These are phyloP conservation scores for Casuarina glauca DNA, from an alignment of 306 rosid species.

Conservation along the genomic window DNA sequence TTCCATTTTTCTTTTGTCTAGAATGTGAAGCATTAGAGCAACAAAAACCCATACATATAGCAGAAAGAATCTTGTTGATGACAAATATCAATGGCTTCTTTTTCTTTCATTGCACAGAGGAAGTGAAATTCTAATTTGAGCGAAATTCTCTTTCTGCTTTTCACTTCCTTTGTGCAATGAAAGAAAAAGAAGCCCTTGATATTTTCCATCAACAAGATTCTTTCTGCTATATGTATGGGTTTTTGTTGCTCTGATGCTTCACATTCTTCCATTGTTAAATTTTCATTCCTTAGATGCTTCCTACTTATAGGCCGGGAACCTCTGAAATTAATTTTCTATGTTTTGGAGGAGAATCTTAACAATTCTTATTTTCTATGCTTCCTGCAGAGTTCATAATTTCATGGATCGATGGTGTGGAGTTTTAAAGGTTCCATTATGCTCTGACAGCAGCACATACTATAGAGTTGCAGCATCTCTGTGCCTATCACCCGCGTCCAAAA, in stretches of 20 bases:
- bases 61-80: too few species aligned
- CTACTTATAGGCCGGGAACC: not conserved
- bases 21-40: too few species aligned
- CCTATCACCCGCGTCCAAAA: constrained; percentile 53
- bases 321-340: not conserved
- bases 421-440: constrained; percentile 62
- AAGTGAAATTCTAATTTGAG: not conserved
- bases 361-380: not conserved
- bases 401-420: constrained; percentile 89
- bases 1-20: too few species aligned
- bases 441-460: constrained; percentile 36
- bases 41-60: too few species aligned
- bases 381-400: not conserved
- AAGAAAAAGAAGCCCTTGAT: too few species aligned
- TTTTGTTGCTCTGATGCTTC: too few species aligned
- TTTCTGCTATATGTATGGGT: too few species aligned
- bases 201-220: too few species aligned
- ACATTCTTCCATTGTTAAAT: not conserved
- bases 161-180: not conserved
- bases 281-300: not conserved
- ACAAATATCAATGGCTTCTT: too few species aligned
- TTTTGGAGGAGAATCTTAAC: not conserved
- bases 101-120: not conserved
- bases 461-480: constrained; percentile 83
- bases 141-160: too few species aligned